Conservation (phyloP, 164 flowering plant species). For the Sextonia rubra region DNA sequence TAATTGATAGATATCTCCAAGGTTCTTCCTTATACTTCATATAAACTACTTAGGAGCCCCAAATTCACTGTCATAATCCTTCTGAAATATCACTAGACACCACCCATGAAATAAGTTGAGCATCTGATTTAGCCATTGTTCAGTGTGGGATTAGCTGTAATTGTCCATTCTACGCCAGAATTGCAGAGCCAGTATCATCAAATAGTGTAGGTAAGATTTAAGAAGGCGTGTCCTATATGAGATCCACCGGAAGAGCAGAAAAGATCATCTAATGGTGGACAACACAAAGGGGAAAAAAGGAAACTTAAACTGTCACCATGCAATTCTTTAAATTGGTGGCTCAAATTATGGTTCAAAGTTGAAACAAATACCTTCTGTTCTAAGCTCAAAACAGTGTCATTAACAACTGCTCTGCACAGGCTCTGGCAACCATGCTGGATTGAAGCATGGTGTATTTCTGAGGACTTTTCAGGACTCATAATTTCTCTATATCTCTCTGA, state of each 20-base stretch:
- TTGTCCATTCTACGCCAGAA: not conserved
- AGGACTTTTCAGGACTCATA: not conserved
- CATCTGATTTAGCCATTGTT: not conserved
- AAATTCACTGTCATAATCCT: too few species aligned
- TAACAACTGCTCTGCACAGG: conserved; percentile 12
- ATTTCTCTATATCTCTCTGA: not conserved
- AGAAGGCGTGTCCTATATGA: not conserved
- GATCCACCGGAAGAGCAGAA: not conserved
- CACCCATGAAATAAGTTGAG: not conserved
- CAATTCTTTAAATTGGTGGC: not conserved
- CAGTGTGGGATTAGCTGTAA: not conserved
- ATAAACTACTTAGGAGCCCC: too few species aligned
- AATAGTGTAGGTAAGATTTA: not conserved
- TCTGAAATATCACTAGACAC: too few species aligned
- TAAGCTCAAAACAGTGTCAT: conserved; percentile 8
- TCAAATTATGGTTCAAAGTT: not conserved
- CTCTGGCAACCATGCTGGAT: conserved; percentile 10
- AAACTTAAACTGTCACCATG: not conserved
- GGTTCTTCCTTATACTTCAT: too few species aligned
- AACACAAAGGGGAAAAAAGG: not conserved
- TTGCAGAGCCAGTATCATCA: not conserved
- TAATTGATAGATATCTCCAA: too few species aligned
- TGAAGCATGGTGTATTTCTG: not conserved
- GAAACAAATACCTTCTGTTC: conserved; percentile 22
- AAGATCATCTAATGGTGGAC: not conserved